Percentiles rank a stretch among this genome's conserved stretches.
Evolutionary conservation across 2,329 filamentous ascomycete genomes (phyloP).

Genomic region (Cyanodermella asteris): DNA sequence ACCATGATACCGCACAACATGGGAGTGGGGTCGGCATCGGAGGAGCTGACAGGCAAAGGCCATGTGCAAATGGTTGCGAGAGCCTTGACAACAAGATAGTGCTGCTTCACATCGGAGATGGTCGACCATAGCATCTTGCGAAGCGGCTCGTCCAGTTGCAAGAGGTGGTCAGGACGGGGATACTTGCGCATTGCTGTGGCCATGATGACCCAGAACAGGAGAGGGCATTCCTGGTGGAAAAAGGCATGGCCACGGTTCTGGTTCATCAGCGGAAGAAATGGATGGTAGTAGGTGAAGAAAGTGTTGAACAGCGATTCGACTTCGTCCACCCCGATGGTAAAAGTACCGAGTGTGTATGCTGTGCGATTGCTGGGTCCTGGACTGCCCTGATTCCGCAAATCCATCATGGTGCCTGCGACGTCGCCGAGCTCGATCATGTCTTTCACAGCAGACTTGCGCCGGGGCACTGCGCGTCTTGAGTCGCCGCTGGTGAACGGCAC

Average conservation of each 20-base stretch:
- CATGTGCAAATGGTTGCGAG: constrained; percentile 41
- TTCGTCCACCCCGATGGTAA: no score
- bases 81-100: constrained; percentile 42
- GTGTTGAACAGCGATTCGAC: no score
- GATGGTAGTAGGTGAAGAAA: constrained; percentile 43
- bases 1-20: constrained; percentile 46
- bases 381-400: no score
- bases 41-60: constrained; percentile 41
- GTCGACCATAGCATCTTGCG: constrained; percentile 39
- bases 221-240: constrained; percentile 34
- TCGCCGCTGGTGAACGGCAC: no score
- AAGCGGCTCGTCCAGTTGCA: constrained; percentile 28
- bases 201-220: constrained; percentile 48
- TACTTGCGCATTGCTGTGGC: constrained; percentile 40
- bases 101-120: constrained; percentile 37
- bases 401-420: no score
- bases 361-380: no score
- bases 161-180: constrained; percentile 30
- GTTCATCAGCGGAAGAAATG: constrained; percentile 41
- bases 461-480: no score
- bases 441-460: no score
- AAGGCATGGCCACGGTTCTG: constrained; percentile 30
- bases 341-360: no score
- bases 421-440: no score
- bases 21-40: constrained; percentile 41